Evolutionary conservation across 352 stramenopile species (phyloP).

Genomic region (Pythium chondricola): DNA sequence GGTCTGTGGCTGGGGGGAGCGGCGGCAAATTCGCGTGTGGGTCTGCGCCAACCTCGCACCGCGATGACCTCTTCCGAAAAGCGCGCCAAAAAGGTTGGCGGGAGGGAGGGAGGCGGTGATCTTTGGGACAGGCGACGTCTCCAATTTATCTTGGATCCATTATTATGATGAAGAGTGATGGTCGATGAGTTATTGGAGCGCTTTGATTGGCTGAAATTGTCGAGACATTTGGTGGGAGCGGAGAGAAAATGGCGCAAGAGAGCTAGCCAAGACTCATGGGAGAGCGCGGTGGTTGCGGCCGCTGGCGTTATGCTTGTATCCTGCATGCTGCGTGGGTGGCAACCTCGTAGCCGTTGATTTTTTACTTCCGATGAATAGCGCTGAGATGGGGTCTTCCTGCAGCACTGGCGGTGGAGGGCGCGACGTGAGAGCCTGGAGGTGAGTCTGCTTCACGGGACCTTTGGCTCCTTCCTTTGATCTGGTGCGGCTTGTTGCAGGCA

Average conservation of each 20-base stretch:
- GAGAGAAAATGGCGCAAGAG: slow-evolving; percentile 4
- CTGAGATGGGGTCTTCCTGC: too few species aligned
- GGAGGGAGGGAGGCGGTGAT: slow-evolving; percentile 1
- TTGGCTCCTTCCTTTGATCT: too few species aligned
- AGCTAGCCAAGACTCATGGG: background rate
- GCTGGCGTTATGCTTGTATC: too few species aligned
- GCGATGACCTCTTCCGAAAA: slow-evolving; percentile 8
- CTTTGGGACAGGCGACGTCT: slow-evolving; percentile 7
- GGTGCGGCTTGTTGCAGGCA: too few species aligned
- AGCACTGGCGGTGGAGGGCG: too few species aligned
- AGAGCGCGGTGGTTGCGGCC: too few species aligned
- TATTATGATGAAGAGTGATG: background rate
- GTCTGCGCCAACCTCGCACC: background rate
- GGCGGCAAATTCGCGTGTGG: slow-evolving; percentile 13
- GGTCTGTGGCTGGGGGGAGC: slow-evolving; percentile 24
- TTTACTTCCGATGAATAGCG: too few species aligned
- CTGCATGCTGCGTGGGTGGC: too few species aligned
- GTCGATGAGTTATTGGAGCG: background rate
- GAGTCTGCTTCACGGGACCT: too few species aligned
- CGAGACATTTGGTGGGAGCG: background rate
- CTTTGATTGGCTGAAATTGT: slow-evolving; percentile 11
- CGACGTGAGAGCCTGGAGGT: too few species aligned
- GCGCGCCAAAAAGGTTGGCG: slow-evolving; percentile 27
- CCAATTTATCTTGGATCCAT: slow-evolving; percentile 6
- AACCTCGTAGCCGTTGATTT: too few species aligned